Conservation (phyloP, 225 moss, liverwort and hornwort species). For the Neckera pumila region DNA sequence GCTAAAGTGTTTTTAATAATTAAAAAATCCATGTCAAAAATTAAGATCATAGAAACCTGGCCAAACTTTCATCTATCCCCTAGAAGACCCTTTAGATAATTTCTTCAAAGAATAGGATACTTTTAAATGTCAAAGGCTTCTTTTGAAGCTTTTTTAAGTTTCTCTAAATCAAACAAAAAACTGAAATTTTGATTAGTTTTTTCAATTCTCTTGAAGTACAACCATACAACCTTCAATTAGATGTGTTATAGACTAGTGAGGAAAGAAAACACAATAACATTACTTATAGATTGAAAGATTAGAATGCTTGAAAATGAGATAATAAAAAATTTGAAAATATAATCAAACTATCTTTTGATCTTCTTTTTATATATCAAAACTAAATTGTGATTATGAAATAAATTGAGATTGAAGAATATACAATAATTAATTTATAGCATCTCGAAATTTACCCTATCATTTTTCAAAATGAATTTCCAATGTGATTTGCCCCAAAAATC, state of each 20-base stretch:
- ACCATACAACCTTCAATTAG: neutral
- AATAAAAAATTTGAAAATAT: neutral
- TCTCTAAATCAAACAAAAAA: neutral
- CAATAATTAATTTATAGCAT: neutral
- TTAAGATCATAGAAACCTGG: neutral
- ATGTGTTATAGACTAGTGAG: neutral
- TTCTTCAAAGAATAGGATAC: too few species aligned
- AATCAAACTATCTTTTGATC: neutral
- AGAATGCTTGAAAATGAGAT: neutral
- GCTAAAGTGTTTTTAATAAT: neutral
- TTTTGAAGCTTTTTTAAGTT: neutral
- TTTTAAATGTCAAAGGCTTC: neutral
- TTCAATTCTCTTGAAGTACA: neutral
- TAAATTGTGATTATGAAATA: neutral
- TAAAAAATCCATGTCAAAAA: neutral
- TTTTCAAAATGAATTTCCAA: neutral
- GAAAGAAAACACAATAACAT: neutral
- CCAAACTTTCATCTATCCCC: neutral
- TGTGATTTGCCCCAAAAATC: neutral
- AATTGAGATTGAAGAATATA: neutral
- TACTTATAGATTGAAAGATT: neutral
- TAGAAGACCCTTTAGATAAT: rapidly evolving
- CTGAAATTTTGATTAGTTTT: neutral
- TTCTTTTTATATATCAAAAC: neutral
- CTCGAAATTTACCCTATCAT: rapidly evolving